Evolutionary conservation across 306 rosid genomes (phyloP).

Genomic region (Medicago arabica): DNA sequence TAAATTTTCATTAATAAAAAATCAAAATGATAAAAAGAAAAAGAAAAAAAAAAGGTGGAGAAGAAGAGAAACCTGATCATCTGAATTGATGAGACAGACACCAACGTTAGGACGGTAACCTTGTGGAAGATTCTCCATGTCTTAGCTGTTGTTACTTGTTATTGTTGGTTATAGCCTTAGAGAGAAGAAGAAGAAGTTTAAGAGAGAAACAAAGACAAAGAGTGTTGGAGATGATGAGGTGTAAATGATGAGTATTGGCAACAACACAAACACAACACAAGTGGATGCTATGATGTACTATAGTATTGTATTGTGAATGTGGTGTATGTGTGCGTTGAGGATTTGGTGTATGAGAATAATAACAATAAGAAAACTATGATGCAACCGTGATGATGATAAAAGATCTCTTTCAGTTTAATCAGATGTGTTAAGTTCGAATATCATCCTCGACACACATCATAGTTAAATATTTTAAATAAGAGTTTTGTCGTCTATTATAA

Average conservation of each 20-base stretch:
- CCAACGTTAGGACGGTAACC: constrained; percentile 99
- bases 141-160: background rate
- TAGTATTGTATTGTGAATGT: background rate
- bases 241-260: background rate
- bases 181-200: background rate
- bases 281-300: constrained; percentile 13
- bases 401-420: too few species aligned
- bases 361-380: constrained; percentile 34
- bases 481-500: too few species aligned
- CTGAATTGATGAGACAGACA: constrained; percentile 87
- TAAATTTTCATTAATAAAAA: background rate
- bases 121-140: constrained; percentile 86
- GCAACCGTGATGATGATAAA: too few species aligned
- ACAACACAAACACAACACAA: background rate
- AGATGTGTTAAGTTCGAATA: too few species aligned
- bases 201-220: background rate
- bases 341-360: constrained; percentile 45
- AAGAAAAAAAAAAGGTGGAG: background rate
- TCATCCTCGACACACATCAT: too few species aligned
- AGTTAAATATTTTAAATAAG: too few species aligned
- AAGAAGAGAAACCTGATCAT: constrained; percentile 62
- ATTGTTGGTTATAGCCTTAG: background rate
- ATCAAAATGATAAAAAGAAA: background rate
- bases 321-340: constrained; percentile 27
- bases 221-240: background rate